Base-by-base conservation (phyloP, 2,329 filamentous ascomycete species). In the Fusarium annulatum region DNA sequence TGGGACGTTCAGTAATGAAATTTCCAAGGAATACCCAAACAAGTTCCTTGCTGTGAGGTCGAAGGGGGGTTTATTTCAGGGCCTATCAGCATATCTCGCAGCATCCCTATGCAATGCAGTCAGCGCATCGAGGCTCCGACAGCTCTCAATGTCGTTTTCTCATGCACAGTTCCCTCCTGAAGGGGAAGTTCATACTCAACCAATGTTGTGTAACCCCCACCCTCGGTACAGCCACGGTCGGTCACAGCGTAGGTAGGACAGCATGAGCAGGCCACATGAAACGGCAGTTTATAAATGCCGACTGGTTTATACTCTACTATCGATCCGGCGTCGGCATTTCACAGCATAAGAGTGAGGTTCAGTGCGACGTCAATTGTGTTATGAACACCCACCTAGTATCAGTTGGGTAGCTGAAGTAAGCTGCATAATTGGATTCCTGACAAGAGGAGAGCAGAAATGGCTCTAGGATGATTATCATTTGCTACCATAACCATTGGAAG, bases 131-230 rank as follows among this genome's bases (percentile, higher is more conserved):
- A 43, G 36, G 15, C 26, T 19, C n/a, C 26, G 33, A 55, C 28
- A 28, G 26, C 28, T 41, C 36, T 42, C 4, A 60, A 21, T 36
- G 33, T 23, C 39, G 48, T 41, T 36, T 49, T 21, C 41, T 67
- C 39, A 45, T n/a, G 56, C 34, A 61, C 18, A 38, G 33, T 28
- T 51, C 28, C 41, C 30, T 56, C 38, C 52, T 48, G 33, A 33
- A 69, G 34, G 42, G 45, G 36, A 65, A 42, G 60, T 23, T 59
- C 64, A 63, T 46, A 34, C 49, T 63, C 46, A 60, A 48, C 43
- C 45, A 33, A 62, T 62, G 68, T 12, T 49, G 65, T 46, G 65
- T 64, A 41, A 41, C 67, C 72, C 76, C 76, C 71, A 76, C 68
- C 41, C 43, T 56, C 28, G 52, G 51, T 49, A 42, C 63, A 73